Conservation (phyloP, 1,139 yeast genomes). For the Yamadazyma epiphylla region DNA sequence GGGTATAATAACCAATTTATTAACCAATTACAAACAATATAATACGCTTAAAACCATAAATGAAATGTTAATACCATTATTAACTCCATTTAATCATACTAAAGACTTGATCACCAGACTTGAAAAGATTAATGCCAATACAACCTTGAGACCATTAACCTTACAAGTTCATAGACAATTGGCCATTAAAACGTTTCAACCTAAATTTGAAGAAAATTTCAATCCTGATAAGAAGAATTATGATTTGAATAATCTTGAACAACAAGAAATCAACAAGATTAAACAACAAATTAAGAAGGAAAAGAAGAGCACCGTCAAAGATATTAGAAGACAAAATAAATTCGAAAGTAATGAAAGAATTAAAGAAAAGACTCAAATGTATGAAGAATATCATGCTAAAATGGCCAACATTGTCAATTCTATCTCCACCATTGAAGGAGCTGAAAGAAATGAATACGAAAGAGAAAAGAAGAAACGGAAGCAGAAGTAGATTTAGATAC, state of each 20-base stretch:
- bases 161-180: conserved; percentile 85
- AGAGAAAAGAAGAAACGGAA: conserved; percentile 73
- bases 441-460: conserved; percentile 88
- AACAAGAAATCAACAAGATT: conserved; percentile 81
- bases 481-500: conserved; percentile 20
- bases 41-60: conserved; percentile 60
- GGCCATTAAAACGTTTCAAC: conserved; percentile 81
- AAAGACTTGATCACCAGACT: conserved; percentile 40
- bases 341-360: conserved; percentile 87
- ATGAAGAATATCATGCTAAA: conserved; percentile 81
- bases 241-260: conserved; percentile 66
- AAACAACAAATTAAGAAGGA: conserved; percentile 87
- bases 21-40: conserved; percentile 59
- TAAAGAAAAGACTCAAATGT: conserved; percentile 67
- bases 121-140: conserved; percentile 34
- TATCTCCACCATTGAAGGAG: conserved; percentile 89
- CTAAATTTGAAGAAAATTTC: conserved; percentile 93
- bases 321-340: conserved; percentile 82
- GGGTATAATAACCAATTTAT: conserved; percentile 24
- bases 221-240: conserved; percentile 93
- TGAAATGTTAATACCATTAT: conserved; percentile 20
- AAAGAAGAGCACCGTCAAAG: conserved; percentile 82
- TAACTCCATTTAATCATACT: conserved; percentile 4
- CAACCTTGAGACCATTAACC: conserved; percentile 66
- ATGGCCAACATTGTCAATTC: conserved; percentile 84